These are phyloP conservation scores for Macrolepiota fuliginosa DNA, from an alignment of 768 basidiomycete genomes.

Conservation along the genomic window DNA sequence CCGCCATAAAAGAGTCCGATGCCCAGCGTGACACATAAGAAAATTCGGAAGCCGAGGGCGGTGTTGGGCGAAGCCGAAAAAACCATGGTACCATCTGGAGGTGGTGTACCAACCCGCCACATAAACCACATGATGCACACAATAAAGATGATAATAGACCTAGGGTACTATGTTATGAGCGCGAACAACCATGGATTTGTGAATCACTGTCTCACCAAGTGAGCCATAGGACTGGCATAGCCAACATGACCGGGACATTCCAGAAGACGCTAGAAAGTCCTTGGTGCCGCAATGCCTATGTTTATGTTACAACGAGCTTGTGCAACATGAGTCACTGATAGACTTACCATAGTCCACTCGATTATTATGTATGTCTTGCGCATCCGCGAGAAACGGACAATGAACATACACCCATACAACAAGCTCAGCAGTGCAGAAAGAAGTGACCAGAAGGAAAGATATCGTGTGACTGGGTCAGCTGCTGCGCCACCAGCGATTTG, in stretches of 20 bases:
- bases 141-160: slow-evolving; percentile 60
- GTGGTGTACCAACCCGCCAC: slow-evolving; percentile 54
- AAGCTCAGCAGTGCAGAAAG: slow-evolving; percentile 58
- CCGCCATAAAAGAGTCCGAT: slow-evolving; percentile 43
- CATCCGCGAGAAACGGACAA: slow-evolving; percentile 62
- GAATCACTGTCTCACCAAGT: neutral
- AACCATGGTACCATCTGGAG: neutral
- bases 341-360: slow-evolving; percentile 51
- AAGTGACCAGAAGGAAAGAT: slow-evolving; percentile 50
- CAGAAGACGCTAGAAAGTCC: neutral
- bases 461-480: slow-evolving; percentile 48
- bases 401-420: slow-evolving; percentile 58
- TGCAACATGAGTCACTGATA: too few species aligned
- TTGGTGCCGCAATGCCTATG: neutral
- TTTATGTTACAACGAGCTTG: too few species aligned
- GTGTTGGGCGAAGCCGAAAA: neutral
- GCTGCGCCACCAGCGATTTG: slow-evolving; percentile 34
- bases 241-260: neutral
- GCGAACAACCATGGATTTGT: neutral
- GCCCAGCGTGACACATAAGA: slow-evolving; percentile 36
- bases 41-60: slow-evolving; percentile 26
- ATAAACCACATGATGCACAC: slow-evolving; percentile 56
- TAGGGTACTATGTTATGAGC: slow-evolving; percentile 14
- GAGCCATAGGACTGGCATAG: neutral
- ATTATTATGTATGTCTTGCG: slow-evolving; percentile 56